Conservation (phyloP, 768 basidiomycete genomes). For the Cytidiella melzeri region DNA sequence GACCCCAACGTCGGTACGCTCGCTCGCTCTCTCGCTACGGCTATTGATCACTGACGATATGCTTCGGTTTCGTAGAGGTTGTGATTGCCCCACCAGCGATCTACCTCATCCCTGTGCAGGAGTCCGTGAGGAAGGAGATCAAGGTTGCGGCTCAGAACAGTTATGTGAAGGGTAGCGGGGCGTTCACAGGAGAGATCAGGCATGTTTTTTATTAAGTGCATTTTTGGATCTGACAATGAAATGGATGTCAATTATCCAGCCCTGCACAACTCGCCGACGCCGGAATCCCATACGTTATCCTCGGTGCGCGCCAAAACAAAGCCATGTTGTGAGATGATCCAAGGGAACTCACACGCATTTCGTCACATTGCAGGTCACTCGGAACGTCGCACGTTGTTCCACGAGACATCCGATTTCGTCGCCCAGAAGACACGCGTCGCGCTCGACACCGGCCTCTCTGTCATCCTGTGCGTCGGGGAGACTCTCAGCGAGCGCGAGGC, state of each 20-base stretch:
- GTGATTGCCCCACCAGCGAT: slow-evolving; percentile 88
- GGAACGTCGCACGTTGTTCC: slow-evolving; percentile 90
- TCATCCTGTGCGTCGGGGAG: slow-evolving; percentile 97
- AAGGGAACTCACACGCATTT: neutral
- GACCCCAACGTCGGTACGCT: slow-evolving; percentile 69
- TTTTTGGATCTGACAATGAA: slow-evolving; percentile 1
- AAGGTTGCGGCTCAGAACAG: slow-evolving; percentile 89
- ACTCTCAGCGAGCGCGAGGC: slow-evolving; percentile 84
- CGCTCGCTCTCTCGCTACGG: neutral
- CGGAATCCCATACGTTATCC: slow-evolving; percentile 85
- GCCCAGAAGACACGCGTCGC: slow-evolving; percentile 86
- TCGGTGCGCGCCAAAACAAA: slow-evolving; percentile 59
- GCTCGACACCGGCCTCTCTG: slow-evolving; percentile 64
- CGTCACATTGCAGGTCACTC: slow-evolving; percentile 65
- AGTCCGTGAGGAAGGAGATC: slow-evolving; percentile 56
- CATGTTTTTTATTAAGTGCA: slow-evolving; percentile 22
- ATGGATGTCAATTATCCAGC: slow-evolving; percentile 41
- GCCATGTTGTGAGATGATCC: too few relatives aligned
- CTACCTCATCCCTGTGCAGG: slow-evolving; percentile 74
- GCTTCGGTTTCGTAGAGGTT: slow-evolving; percentile 55
- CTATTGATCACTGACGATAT: neutral
- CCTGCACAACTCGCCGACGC: slow-evolving; percentile 82
- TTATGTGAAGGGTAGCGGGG: slow-evolving; percentile 75
- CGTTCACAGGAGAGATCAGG: slow-evolving; percentile 98
- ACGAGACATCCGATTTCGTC: slow-evolving; percentile 77